Conservation (phyloP, 257 asterid genomes). For the Capsicum chinense region DNA sequence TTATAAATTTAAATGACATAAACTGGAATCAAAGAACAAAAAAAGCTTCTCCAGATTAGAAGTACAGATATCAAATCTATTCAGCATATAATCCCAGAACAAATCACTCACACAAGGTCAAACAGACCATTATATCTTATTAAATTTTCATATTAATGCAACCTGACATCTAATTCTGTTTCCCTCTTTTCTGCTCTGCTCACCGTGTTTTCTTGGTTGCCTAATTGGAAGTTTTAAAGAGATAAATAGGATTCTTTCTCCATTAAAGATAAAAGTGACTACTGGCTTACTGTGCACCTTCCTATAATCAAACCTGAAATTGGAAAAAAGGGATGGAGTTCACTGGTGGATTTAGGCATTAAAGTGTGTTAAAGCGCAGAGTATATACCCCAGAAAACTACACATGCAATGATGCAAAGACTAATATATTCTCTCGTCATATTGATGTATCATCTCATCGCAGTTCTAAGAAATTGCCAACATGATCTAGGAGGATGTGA, state of each 20-base stretch:
- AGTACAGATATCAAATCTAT: slow-evolving; percentile 7
- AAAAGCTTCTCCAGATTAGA: background rate
- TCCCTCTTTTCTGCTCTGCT: background rate
- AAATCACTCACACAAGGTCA: slow-evolving; percentile 3
- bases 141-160: background rate
- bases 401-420: slow-evolving; percentile 16
- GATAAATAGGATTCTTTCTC: background rate
- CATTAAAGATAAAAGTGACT: background rate
- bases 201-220: background rate
- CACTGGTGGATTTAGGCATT: background rate
- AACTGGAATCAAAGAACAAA: background rate
- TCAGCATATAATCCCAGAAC: background rate
- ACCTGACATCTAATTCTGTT: background rate
- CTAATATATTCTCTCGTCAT: background rate
- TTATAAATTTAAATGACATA: slow-evolving; percentile 8
- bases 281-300: background rate
- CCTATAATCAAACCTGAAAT: background rate
- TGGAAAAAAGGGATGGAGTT: background rate
- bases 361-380: background rate
- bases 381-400: background rate
- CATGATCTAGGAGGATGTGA: slow-evolving; percentile 2
- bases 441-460: slow-evolving; percentile 12
- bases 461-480: slow-evolving; percentile 7
- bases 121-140: background rate
- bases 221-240: background rate